These are phyloP conservation scores for Bipolaris cookei DNA, from an alignment of 2,329 filamentous ascomycete genomes.

Conservation along the genomic window DNA sequence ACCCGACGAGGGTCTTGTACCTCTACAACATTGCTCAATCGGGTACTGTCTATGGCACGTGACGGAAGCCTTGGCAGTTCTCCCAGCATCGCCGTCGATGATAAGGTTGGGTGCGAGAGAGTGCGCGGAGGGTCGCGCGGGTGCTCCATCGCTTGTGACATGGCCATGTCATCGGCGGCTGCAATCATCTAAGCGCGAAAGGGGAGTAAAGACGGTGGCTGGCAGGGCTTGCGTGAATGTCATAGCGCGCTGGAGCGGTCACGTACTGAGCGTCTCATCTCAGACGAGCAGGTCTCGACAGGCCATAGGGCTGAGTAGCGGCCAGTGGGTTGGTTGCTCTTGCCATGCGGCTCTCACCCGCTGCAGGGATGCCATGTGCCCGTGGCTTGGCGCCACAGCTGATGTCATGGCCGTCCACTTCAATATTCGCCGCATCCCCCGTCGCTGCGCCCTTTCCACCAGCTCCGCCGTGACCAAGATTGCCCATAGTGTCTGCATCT, in stretches of 20 bases:
- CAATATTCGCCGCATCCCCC: constrained; percentile 22
- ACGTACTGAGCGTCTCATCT: background rate
- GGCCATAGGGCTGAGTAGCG: constrained; percentile 21
- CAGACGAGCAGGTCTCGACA: background rate
- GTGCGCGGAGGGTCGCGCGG: constrained; percentile 8
- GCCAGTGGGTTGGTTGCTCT: constrained; percentile 14
- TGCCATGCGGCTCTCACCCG: constrained; percentile 20
- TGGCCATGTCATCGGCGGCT: constrained; percentile 35
- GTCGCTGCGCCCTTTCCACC: constrained; percentile 9
- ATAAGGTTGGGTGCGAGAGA: background rate
- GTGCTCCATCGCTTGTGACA: constrained; percentile 16
- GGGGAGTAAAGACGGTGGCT: constrained; percentile 6
- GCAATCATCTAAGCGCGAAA: background rate
- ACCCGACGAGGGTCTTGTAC: constrained; percentile 37
- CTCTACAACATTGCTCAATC: constrained; percentile 22
- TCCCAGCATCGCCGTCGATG: background rate
- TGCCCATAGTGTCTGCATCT: constrained; percentile 6
- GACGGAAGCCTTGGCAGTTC: background rate
- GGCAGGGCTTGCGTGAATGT: constrained; percentile 2
- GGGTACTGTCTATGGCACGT: background rate
- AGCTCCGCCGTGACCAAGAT: constrained; percentile 12
- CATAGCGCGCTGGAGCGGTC: constrained; percentile 1
- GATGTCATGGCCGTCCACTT: constrained; percentile 21
- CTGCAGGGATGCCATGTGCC: constrained; percentile 24
- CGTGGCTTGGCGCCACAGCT: constrained; percentile 17